Percentiles rank a stretch among this genome's conserved stretches.
phyloP scores from a whole-genome alignment of 2,329 filamentous ascomycete genomes.

The Colletotrichum viniferum region DNA sequence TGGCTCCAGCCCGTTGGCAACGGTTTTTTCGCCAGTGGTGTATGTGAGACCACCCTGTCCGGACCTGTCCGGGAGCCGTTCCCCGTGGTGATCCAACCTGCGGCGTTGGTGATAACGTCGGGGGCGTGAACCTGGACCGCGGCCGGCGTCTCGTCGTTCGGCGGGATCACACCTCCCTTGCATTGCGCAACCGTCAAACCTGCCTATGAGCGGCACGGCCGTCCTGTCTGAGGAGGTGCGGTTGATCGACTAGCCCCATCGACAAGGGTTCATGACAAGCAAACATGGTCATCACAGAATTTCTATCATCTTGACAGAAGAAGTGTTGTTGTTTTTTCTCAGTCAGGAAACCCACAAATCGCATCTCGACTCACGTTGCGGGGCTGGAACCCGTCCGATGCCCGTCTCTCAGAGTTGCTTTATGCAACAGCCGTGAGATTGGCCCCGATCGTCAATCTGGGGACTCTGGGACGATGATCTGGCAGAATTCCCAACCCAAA shows the following conservation, averaged over 20 bases:
- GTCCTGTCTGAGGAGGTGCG: neutral
- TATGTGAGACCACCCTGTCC: neutral
- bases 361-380: neutral
- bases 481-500: neutral
- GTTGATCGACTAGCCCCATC: conserved; percentile 5
- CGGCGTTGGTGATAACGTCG: neutral
- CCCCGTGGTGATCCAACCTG: conserved; percentile 1
- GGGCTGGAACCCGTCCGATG: neutral
- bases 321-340: neutral
- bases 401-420: neutral
- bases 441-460: neutral
- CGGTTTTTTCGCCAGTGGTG: neutral
- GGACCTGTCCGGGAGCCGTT: conserved; percentile 5
- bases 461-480: neutral
- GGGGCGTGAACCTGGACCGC: neutral
- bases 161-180: neutral
- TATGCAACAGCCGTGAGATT: neutral
- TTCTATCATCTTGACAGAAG: neutral
- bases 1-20: conserved; percentile 3
- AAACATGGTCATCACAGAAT: neutral
- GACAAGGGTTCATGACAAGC: conserved; percentile 9
- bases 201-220: neutral
- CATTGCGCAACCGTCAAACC: neutral
- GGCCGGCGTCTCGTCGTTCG: neutral
- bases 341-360: neutral